Base-by-base conservation (phyloP, 2,329 filamentous ascomycete species). In the Colletotrichum magnum region DNA sequence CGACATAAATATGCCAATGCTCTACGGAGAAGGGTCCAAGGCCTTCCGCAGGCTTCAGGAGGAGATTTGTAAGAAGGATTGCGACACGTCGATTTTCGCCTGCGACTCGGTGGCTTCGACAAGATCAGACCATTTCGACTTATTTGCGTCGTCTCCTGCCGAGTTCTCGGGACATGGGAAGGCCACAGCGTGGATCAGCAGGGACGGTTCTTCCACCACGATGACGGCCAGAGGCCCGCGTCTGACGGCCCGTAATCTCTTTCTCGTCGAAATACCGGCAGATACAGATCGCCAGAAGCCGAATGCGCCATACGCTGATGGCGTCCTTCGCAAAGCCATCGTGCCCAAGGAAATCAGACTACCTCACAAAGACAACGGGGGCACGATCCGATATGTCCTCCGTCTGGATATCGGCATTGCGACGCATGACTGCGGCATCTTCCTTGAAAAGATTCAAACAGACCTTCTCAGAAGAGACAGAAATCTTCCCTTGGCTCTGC, bases 11-110 rank as follows among this genome's bases (percentile, higher is more conserved):
- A 77, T 78, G 73, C 69, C 73, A 6, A 61, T 74, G n/a, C 66
- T 73, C 3, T 78, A 77, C 32, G 74, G 76, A 24, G 76, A 77
- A 59, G 74, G 75, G 26, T 18, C 7, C 12, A 71, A 68, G 32
- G 72, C 74, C 3, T 76, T 75, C 57, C 59, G 63, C 36, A 65
- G 75, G 58, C 10, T 73, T 41, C 69, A 73, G 16, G 26, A 58
- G 13, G 56, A 58, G n/a, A 58, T 58, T 41, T 57, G 53, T 21
- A 41, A 28, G 24, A 57, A 57, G 36, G 53, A 57, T 12, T 15
- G 18, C 36, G 53, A 57, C 21, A 43, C 36, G 10, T 57, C 53
- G 6, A 41, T 57, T n/a, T 36, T 57, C 18, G 32, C 32, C 21
- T 57, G 53, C 32, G 53, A 43, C 39, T 43, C 53, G 26, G 18